Conservation (phyloP, 2,329 filamentous ascomycete species). For the Phaeosphaeria sp. region DNA sequence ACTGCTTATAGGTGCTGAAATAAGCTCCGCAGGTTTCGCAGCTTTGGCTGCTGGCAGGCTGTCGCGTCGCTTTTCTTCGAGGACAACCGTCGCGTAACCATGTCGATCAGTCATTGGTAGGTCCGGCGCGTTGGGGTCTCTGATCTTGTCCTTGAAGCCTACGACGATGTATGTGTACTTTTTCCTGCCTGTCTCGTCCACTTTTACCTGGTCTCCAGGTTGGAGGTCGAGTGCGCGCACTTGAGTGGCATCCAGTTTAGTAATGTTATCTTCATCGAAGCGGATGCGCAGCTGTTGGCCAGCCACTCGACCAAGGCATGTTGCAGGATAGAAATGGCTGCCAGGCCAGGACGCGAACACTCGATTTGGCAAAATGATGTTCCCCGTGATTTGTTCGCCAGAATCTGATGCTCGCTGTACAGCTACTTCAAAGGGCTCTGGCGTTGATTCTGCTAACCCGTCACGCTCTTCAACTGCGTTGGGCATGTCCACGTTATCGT, state of each 20-base stretch:
- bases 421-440: constrained; percentile 11
- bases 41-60: constrained; percentile 38
- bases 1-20: constrained; percentile 49
- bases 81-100: constrained; percentile 49
- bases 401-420: constrained; percentile 10
- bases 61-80: constrained; percentile 50
- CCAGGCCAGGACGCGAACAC: constrained; percentile 66
- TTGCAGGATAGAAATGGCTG: constrained; percentile 65
- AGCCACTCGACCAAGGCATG: constrained; percentile 58
- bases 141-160: constrained; percentile 50
- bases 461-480: constrained; percentile 22
- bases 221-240: constrained; percentile 53
- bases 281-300: constrained; percentile 53
- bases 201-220: constrained; percentile 54
- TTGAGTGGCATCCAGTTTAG: constrained; percentile 48
- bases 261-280: constrained; percentile 56
- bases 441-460: constrained; percentile 27
- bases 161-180: constrained; percentile 53
- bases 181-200: constrained; percentile 54
- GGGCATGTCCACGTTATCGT: constrained; percentile 28
- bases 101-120: constrained; percentile 49
- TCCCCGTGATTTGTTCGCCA: constrained; percentile 25
- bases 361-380: constrained; percentile 56
- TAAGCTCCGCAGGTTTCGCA: constrained; percentile 23
- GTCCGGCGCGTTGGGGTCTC: constrained; percentile 29